These are phyloP conservation scores for Bruguiera gymnorhiza DNA, from an alignment of 345 rosid genomes.

Conservation along the genomic window DNA sequence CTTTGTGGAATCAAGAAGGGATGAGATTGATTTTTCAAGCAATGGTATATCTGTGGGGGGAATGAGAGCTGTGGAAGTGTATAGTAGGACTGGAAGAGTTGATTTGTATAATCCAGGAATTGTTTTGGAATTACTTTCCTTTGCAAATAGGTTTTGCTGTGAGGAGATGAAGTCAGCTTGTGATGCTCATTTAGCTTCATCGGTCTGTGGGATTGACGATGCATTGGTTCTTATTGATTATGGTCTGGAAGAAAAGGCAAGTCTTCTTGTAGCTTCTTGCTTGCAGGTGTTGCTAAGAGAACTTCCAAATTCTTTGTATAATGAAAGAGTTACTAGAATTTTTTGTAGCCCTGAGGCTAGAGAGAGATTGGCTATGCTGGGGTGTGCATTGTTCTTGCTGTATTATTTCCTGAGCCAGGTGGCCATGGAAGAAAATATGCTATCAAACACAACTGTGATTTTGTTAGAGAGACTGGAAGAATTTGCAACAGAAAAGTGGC, in stretches of 20 bases:
- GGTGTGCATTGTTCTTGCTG: constrained; percentile 63
- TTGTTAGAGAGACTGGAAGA: constrained; percentile 65
- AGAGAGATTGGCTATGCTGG: constrained; percentile 53
- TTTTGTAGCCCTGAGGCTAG: constrained; percentile 58
- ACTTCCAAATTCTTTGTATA: constrained; percentile 56
- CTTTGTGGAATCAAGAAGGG: constrained; percentile 59
- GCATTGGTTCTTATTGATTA: constrained; percentile 70
- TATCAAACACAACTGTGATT: constrained; percentile 42
- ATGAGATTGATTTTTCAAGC: constrained; percentile 57
- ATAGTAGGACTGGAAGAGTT: constrained; percentile 62
- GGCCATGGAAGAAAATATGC: constrained; percentile 65
- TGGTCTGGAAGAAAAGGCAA: constrained; percentile 68
- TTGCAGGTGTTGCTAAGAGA: constrained; percentile 72
- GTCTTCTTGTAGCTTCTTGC: constrained; percentile 79
- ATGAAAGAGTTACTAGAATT: constrained; percentile 51
- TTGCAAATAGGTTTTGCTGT: constrained; percentile 83
- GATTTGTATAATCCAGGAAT: constrained; percentile 53
- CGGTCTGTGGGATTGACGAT: constrained; percentile 49
- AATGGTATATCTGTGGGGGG: constrained; percentile 61
- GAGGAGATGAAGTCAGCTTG: constrained; percentile 78
- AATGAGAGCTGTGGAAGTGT: constrained; percentile 69
- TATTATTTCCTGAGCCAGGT: constrained; percentile 84
- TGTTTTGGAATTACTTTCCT: constrained; percentile 72
- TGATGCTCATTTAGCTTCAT: constrained; percentile 74
- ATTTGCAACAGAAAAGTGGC: constrained; percentile 66